phyloP scores from a whole-genome alignment of 2,329 filamentous ascomycete species.

The Lachnellula willkommii region DNA sequence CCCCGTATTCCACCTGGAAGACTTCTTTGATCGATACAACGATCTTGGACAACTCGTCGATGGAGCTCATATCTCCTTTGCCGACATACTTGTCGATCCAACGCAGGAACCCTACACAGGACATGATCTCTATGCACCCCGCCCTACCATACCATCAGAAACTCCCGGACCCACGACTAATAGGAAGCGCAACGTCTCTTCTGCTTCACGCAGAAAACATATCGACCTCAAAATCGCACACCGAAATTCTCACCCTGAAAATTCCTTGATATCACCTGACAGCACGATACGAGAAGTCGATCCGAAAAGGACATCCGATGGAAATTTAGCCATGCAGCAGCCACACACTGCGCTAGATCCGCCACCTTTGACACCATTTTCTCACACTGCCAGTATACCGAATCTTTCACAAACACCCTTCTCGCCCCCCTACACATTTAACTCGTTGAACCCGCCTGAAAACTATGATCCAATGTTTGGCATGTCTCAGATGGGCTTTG shows the following conservation, averaged over 20 bases:
- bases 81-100: slow-evolving; percentile 60
- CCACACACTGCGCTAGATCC: slow-evolving; percentile 16
- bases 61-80: slow-evolving; percentile 66
- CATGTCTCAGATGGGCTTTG: slow-evolving; percentile 46
- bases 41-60: slow-evolving; percentile 60
- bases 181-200: slow-evolving; percentile 18
- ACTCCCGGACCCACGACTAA: slow-evolving; percentile 7
- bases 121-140: slow-evolving; percentile 44
- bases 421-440: slow-evolving; percentile 30
- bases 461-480: slow-evolving; percentile 58
- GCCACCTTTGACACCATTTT: slow-evolving; percentile 11
- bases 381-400: slow-evolving; percentile 11
- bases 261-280: slow-evolving; percentile 28
- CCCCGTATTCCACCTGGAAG: slow-evolving; percentile 76
- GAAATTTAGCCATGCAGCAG: slow-evolving; percentile 1
- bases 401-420: slow-evolving; percentile 27
- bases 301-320: neutral
- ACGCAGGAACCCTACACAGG: slow-evolving; percentile 50
- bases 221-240: slow-evolving; percentile 29
- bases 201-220: slow-evolving; percentile 27
- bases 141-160: slow-evolving; percentile 29
- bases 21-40: slow-evolving; percentile 78
- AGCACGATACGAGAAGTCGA: slow-evolving; percentile 14
- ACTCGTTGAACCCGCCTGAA: slow-evolving; percentile 20
- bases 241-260: slow-evolving; percentile 29